These are phyloP conservation scores for Helichrysum umbraculigerum DNA, from an alignment of 129 eudicot species.

Conservation along the genomic window DNA sequence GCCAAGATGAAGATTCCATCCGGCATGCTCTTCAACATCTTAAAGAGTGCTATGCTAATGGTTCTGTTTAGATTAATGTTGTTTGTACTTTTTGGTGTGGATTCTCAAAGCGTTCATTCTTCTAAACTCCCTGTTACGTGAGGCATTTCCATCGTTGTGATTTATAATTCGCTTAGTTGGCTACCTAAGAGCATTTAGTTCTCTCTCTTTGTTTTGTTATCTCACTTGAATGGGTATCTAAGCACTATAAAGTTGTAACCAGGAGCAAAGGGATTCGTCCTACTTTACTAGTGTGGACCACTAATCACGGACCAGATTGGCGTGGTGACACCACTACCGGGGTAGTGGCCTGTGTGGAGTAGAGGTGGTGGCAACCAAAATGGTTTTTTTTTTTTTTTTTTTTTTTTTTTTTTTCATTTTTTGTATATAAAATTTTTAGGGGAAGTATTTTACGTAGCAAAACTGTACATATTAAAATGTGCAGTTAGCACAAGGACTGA, in stretches of 20 bases:
- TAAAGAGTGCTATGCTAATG: conserved; percentile 51
- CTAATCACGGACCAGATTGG: too few species aligned
- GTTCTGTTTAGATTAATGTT: conserved; percentile 35
- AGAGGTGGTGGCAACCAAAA: neutral
- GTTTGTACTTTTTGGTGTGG: neutral
- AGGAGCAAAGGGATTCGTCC: neutral
- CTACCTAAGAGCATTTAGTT: too few species aligned
- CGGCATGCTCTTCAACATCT: conserved; percentile 82
- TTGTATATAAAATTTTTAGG: too few species aligned
- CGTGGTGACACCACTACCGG: neutral
- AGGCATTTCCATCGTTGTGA: neutral
- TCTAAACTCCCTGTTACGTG: neutral
- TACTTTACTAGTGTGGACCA: too few species aligned
- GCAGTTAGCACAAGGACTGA: too few species aligned
- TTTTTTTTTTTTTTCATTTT: too few species aligned
- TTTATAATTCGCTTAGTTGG: too few species aligned
- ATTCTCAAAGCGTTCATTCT: neutral
- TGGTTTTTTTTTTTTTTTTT: neutral
- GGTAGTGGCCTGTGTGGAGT: neutral
- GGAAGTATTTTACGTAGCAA: too few species aligned
- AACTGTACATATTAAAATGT: too few species aligned
- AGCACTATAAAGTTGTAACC: too few species aligned
- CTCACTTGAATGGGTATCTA: too few species aligned
- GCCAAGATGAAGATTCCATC: conserved; percentile 85
- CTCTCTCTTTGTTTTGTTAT: too few species aligned